phyloP scores from a whole-genome alignment of 805 yeast species.

The Tetrapisispora nanseiensis region DNA sequence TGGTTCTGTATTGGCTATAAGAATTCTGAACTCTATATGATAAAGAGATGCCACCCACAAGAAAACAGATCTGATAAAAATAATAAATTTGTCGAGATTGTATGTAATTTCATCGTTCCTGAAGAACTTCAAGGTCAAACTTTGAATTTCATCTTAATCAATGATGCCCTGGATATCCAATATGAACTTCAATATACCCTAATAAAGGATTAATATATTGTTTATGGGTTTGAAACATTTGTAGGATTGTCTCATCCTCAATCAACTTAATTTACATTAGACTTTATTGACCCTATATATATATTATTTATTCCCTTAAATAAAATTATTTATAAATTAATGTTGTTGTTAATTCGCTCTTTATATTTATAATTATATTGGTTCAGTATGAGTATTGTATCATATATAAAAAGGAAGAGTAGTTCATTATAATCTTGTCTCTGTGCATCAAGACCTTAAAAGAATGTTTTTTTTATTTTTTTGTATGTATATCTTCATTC shows the following conservation, averaged over 20 bases:
- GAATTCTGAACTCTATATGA: constrained; percentile 44
- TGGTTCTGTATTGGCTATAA: constrained; percentile 70
- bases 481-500: too few relatives aligned
- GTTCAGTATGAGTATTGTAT: neutral
- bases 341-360: neutral
- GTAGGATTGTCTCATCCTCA: too few relatives aligned
- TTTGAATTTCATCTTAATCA: constrained; percentile 42
- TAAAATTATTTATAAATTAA: neutral
- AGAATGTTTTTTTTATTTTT: too few relatives aligned
- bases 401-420: neutral
- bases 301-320: neutral
- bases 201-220: neutral
- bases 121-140: constrained; percentile 38
- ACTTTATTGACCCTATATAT: too few relatives aligned
- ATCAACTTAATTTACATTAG: too few relatives aligned
- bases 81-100: constrained; percentile 22
- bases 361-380: neutral
- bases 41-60: constrained; percentile 69
- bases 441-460: neutral
- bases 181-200: constrained; percentile 30
- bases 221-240: too few relatives aligned
- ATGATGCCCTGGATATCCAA: constrained; percentile 55
- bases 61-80: constrained; percentile 4
- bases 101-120: constrained; percentile 41
- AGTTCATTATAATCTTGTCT: neutral